phyloP scores from a whole-genome alignment of 2,329 filamentous ascomycete genomes.

The Trichoderma aggressivum region DNA sequence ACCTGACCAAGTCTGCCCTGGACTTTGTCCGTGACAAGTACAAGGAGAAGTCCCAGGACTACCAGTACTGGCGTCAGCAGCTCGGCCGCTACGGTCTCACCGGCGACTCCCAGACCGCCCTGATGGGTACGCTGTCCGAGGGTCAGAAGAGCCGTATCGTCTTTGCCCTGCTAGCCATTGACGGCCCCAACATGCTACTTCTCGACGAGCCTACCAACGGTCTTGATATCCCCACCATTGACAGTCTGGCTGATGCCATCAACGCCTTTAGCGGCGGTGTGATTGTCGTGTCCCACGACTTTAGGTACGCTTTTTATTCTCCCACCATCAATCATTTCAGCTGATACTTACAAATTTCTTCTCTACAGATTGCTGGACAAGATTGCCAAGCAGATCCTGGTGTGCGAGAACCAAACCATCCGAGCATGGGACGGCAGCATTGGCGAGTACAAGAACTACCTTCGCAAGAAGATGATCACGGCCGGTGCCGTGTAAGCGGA shows the following conservation, averaged over 20 bases:
- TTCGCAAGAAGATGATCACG: constrained; percentile 98
- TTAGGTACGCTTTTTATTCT: constrained; percentile 63
- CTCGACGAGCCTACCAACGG: constrained; percentile 99
- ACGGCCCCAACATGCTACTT: constrained; percentile 94
- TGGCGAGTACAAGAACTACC: constrained; percentile 94
- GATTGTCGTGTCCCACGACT: constrained; percentile 97
- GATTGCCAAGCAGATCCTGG: constrained; percentile 99
- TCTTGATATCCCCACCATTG: constrained; percentile 97
- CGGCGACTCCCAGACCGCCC: constrained; percentile 89
- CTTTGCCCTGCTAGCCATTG: constrained; percentile 92
- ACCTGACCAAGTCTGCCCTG: constrained; percentile 94
- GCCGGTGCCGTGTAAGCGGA: constrained; percentile 72
- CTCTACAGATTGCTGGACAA: constrained; percentile 82
- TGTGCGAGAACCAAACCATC: constrained; percentile 97
- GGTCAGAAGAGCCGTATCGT: constrained; percentile 98
- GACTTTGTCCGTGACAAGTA: constrained; percentile 99
- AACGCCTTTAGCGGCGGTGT: constrained; percentile 96
- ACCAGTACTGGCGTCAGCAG: constrained; percentile 99
- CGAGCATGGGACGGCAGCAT: constrained; percentile 85
- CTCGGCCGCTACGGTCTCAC: constrained; percentile 91
- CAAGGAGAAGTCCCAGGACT: constrained; percentile 82
- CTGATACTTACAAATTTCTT: constrained; percentile 20
- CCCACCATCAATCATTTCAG: too few species aligned
- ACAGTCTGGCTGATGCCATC: constrained; percentile 95
- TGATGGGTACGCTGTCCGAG: constrained; percentile 97